Evolutionary conservation across 2,329 filamentous ascomycete species (phyloP), one percentile per base, ranked within the genome.

Genomic region (Aspergillus glaucus): DNA sequence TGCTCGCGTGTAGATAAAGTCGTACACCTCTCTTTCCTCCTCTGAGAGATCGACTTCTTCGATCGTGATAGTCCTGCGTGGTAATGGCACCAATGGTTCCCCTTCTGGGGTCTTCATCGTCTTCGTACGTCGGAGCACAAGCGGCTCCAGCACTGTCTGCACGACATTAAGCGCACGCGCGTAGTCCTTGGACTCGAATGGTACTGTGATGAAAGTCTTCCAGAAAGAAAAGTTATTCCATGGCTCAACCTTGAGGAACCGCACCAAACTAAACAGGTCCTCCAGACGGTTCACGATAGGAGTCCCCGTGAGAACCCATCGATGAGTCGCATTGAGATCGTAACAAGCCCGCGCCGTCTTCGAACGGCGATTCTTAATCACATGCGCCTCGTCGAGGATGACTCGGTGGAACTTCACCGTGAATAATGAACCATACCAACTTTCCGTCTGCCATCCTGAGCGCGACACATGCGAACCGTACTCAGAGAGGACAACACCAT

Each of bases 161-260:
- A 98, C 93, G 2, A 98, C 93, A 63, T 97, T 93, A 6, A 98
- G 76, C 0, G 93, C 93, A 4, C 91, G 85, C 57, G 96, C 82
- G 63, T 95, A 96, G 54, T 98, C 87, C 57, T 93, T 93, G 0
- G 89, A 92, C 67, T 98, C 93, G 55, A 98, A 98, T 0, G 93
- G 93, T 1, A 95, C 85, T 0, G 93, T 98, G 62, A 98, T 97
- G 66, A 98, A 98, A 0, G 93, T 97, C 65, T 91, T 91, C 93
- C 93, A 98, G 71, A 95, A 98, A 0, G 91, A 95, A 67, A 98
- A 98, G 66, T 97, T 97, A 62, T 87, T 93, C 93, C 93, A 98
- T 0, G 93, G 93, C 65, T 97, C 92, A 3, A 98, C 93, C 49
- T 88, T 85, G 9, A 98, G 74, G 70, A 97, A 98, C 3, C 88